Base-by-base conservation (phyloP, 768 basidiomycete species). In the Pleurotus pulmonarius region DNA sequence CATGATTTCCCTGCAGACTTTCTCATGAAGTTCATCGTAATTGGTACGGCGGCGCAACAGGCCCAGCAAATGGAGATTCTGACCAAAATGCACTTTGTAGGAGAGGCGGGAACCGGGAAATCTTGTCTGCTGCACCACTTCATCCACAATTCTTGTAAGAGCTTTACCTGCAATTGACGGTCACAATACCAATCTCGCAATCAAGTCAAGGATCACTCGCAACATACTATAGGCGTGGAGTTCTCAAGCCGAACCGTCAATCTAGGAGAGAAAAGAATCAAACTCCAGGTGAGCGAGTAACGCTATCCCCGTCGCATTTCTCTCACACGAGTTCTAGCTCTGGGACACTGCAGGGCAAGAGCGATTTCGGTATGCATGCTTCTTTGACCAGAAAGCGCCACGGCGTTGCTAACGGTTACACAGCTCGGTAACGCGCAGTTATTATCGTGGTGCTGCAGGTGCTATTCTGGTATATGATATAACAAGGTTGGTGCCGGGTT, bases 271-370 rank as follows among this genome's bases (percentile, higher is more conserved):
- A 92, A 94, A 73, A 83, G 89, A 61, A 93, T 97, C 62, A 98
- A 97, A 71, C 81, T 98, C 39, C 96, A 98, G 85, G 94, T 94
- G 46, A 60, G 82, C 64, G 12, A 47, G 51, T 53, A 57, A 47
- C 25, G 26, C 59, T 16, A 44, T 34, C 43, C 46, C 55, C 63
- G 57, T 64, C 51, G 57, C 58, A 59, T 44, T 61, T 61, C 58
- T 29, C 25, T 20, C 56, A 46, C 61, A 43, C 47, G 45, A 34
- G 45, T n/a, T 45, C 41, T 61, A 96, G 93, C 74, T 96, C 46
- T 98, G 96, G 95, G 95, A 97, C 69, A 95, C 94, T 18, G 96
- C 95, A 29, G 96, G 96, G 15, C 96, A 98, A 73, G 95, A 97
- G 71, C 81, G 95, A 60, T 95, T 96, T 69, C 81, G 94, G 87